Conservation (phyloP, 164 flowering plant species). For the Vitis cinerea region DNA sequence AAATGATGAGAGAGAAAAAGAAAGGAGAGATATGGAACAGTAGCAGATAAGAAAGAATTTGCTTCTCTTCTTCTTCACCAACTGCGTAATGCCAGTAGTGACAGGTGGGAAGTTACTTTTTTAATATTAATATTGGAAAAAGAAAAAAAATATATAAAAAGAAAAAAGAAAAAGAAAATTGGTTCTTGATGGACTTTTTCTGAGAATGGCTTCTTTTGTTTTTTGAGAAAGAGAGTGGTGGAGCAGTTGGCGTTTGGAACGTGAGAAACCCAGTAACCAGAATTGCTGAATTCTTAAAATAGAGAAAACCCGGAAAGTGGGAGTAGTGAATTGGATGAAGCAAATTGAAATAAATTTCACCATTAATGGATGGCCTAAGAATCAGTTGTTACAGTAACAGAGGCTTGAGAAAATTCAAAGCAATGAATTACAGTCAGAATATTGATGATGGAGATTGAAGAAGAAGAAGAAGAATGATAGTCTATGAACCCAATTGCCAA, state of each 20-base stretch:
- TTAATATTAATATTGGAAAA: neutral
- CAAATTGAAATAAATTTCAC: neutral
- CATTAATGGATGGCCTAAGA: conserved; percentile 5
- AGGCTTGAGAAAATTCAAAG: neutral
- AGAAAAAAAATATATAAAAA: neutral
- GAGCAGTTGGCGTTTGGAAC: neutral
- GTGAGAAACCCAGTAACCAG: neutral
- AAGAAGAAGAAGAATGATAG: neutral
- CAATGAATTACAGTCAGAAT: conserved; percentile 19
- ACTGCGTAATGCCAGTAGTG: conserved; percentile 8
- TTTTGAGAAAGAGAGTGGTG: neutral
- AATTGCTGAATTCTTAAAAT: neutral
- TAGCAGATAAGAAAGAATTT: conserved; percentile 4
- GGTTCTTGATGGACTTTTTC: neutral
- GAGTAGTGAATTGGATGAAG: neutral
- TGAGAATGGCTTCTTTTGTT: neutral
- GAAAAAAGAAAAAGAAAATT: neutral
- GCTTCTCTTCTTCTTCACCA: neutral
- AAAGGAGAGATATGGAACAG: neutral
- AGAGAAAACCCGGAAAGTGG: neutral
- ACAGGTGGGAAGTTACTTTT: conserved; percentile 18
- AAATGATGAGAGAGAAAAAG: neutral
- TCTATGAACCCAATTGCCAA: neutral
- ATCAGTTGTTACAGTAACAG: conserved; percentile 20
- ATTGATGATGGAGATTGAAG: neutral